Percentiles rank a stretch among this genome's conserved stretches.
These are phyloP conservation scores for Marasmius oreades DNA, from an alignment of 1,284 basidiomycete genomes.

Conservation along the genomic window DNA sequence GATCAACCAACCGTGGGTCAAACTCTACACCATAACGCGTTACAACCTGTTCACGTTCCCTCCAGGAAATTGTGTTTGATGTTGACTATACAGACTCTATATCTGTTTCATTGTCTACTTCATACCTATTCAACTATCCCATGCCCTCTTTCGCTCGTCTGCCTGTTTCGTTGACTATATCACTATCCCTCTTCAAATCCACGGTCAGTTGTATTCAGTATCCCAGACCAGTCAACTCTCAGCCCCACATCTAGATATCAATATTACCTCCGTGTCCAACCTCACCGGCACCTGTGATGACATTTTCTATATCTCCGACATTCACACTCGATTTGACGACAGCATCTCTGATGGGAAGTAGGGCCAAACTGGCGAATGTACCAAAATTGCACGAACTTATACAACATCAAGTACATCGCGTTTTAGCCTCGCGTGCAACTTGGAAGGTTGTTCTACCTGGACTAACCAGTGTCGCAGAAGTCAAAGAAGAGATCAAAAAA, in stretches of 20 bases:
- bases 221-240: too few relatives aligned
- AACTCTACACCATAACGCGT: not conserved
- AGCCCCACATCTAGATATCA: slow-evolving; percentile 47
- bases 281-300: slow-evolving; percentile 49
- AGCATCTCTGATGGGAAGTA: slow-evolving; percentile 77
- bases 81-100: slow-evolving; percentile 67
- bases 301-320: slow-evolving; percentile 58
- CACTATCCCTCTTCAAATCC: slow-evolving; percentile 72
- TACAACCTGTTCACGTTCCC: not conserved
- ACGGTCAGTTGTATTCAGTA: too few relatives aligned
- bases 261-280: slow-evolving; percentile 46
- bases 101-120: slow-evolving; percentile 76
- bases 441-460: slow-evolving; percentile 72
- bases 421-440: slow-evolving; percentile 56
- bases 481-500: slow-evolving; percentile 31
- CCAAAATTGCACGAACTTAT: slow-evolving; percentile 83
- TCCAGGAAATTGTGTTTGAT: slow-evolving; percentile 60
- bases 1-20: slow-evolving; percentile 1
- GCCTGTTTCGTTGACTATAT: slow-evolving; percentile 74
- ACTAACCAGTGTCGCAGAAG: slow-evolving; percentile 42
- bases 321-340: slow-evolving; percentile 70
- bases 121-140: slow-evolving; percentile 81
- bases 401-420: slow-evolving; percentile 62
- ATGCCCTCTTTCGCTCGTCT: slow-evolving; percentile 75
- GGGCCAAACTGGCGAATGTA: slow-evolving; percentile 79